These are phyloP conservation scores for Cyclanthera cordifolia DNA, from an alignment of 306 rosid genomes.

Conservation along the genomic window DNA sequence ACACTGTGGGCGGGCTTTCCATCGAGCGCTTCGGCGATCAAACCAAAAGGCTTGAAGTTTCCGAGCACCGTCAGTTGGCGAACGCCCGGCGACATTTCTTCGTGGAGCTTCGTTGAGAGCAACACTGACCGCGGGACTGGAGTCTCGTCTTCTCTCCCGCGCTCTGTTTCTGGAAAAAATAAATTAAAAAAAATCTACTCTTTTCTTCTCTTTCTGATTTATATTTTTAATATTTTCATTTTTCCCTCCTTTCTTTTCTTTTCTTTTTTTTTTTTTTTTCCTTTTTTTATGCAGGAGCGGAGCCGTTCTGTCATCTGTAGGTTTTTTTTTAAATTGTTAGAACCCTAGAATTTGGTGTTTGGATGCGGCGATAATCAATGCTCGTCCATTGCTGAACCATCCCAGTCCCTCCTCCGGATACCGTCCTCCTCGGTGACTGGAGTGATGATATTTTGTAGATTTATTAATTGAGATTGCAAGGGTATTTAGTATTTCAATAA, in stretches of 20 bases:
- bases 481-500: too few relatives aligned
- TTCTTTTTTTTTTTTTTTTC: background rate
- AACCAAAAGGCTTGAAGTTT: slow-evolving; percentile 87
- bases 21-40: slow-evolving; percentile 87
- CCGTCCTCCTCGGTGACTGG: background rate
- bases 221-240: background rate
- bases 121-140: background rate
- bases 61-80: slow-evolving; percentile 71
- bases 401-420: background rate
- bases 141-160: slow-evolving; percentile 6
- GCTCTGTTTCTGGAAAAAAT: background rate
- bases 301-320: too few relatives aligned
- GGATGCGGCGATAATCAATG: background rate
- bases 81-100: slow-evolving; percentile 45
- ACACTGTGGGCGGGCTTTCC: slow-evolving; percentile 53
- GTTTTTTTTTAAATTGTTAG: background rate
- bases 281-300: background rate
- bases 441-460: too few relatives aligned
- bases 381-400: background rate
- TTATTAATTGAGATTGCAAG: too few relatives aligned
- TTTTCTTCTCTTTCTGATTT: background rate
- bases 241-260: background rate
- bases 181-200: too few relatives aligned
- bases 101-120: background rate
- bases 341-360: background rate